Conservation (phyloP, 331 rosid genomes). For the Prunus yedoensis region DNA sequence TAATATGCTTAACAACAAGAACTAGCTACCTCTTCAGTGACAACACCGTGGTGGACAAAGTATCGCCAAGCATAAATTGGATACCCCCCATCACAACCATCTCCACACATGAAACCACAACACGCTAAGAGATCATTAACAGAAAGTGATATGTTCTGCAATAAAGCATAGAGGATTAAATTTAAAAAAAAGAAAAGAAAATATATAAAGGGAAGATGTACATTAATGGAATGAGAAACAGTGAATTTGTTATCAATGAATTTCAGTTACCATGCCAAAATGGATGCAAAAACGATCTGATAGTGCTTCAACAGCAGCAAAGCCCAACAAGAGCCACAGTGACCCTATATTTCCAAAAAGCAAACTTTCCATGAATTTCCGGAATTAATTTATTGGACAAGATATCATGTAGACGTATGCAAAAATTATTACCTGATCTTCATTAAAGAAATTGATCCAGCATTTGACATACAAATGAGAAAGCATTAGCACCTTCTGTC, state of each 20-base stretch:
- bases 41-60: conserved; percentile 77
- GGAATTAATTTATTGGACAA: conserved; percentile 14
- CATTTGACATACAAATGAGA: conserved; percentile 38
- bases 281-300: conserved; percentile 91
- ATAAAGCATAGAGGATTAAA: conserved; percentile 19
- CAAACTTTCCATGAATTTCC: conserved; percentile 16
- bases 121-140: conserved; percentile 89
- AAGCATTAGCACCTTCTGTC: conserved; percentile 30
- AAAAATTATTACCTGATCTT: conserved; percentile 75
- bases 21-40: conserved; percentile 78
- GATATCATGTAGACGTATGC: not conserved
- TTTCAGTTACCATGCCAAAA: conserved; percentile 48
- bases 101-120: conserved; percentile 87
- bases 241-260: conserved; percentile 9
- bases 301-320: conserved; percentile 89
- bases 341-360: conserved; percentile 61
- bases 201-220: conserved; percentile 4
- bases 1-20: conserved; percentile 2
- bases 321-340: conserved; percentile 99
- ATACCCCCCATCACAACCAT: conserved; percentile 87
- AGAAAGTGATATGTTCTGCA: conserved; percentile 82
- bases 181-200: not conserved
- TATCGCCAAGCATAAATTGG: conserved; percentile 80
- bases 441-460: conserved; percentile 33
- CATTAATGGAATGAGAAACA: conserved; percentile 4